Conservation (phyloP, 2,329 filamentous ascomycete species). For the Scopulariopsis brevicaulis region DNA sequence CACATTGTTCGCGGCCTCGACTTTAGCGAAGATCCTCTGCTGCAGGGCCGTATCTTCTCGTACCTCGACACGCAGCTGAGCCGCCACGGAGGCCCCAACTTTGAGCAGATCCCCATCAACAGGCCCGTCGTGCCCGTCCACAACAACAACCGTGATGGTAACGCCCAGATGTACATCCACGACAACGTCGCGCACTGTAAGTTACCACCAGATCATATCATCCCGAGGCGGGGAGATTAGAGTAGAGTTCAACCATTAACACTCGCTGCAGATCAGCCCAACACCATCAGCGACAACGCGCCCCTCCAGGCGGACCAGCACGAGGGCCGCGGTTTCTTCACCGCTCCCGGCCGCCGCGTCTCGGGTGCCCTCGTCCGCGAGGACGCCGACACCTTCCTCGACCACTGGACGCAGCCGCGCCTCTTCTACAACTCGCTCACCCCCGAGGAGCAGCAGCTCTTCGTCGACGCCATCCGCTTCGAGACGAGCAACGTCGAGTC, state of each 20-base stretch:
- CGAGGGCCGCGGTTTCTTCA: slow-evolving; percentile 52
- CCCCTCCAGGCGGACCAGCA: slow-evolving; percentile 57
- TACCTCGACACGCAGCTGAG: slow-evolving; percentile 59
- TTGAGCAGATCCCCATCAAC: slow-evolving; percentile 69
- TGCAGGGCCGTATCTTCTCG: slow-evolving; percentile 61
- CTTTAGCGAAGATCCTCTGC: slow-evolving; percentile 63
- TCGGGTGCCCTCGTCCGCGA: slow-evolving; percentile 60
- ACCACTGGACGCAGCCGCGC: slow-evolving; percentile 69
- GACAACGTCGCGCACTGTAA: slow-evolving; percentile 1
- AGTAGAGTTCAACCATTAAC: neutral
- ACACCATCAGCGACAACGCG: slow-evolving; percentile 51
- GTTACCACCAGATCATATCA: neutral
- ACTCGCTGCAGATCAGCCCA: slow-evolving; percentile 47
- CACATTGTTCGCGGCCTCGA: slow-evolving; percentile 72
- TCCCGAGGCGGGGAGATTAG: too few relatives aligned
- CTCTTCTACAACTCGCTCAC: slow-evolving; percentile 74
- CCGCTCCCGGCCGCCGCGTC: slow-evolving; percentile 52
- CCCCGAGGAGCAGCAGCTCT: slow-evolving; percentile 57
- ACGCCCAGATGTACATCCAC: slow-evolving; percentile 56
- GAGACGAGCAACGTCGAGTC: slow-evolving; percentile 52
- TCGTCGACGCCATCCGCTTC: slow-evolving; percentile 64
- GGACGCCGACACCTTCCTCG: slow-evolving; percentile 62
- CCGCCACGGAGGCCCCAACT: slow-evolving; percentile 57
- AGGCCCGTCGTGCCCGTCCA: slow-evolving; percentile 62
- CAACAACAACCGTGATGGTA: slow-evolving; percentile 68